Evolutionary conservation across 768 basidiomycete genomes (phyloP), one percentile per base, ranked within the genome.

Genomic region (Paxillus rubicundulus): DNA sequence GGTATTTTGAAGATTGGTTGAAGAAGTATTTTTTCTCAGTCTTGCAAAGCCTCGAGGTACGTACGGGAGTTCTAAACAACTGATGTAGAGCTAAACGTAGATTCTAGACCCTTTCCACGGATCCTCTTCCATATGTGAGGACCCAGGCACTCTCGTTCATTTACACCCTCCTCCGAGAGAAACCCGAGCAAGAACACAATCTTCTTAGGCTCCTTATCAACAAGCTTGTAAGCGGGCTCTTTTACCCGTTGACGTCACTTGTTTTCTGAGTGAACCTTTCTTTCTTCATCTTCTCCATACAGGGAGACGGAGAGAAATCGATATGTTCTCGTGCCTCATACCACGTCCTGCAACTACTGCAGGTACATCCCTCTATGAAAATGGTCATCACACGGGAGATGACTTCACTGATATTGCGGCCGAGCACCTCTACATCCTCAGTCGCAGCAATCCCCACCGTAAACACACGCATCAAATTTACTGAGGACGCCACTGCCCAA

Each of bases 151-250:
- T 97, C 50, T 80, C 78, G 21, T 77, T 95, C 34, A 82, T 94
- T 33, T 83, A 80, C 67, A 86, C 82, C 27, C 82, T 98, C 5
- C 82, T 99, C 10, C 81, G 82, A 30, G 88, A 87, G 53, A 94
- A 93, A 61, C 93, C 96, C 0, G 97, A 99, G 67, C 97, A 99
- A 68, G 97, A 98, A 66, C 93, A 98, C 63, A 99, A 99, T 73
- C 74, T 98, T 28, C 81, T 98, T 5, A 83, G 88, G 27, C 75
- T 98, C 5, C 84, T 98, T 8, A 92, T 93, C 32, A 96, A 98
- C 75, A 98, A 98, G 68, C 82, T 99, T 18, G 92, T 88, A 56
- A 45, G 86, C 70, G 28, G 9, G 37, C 48, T 14, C 46, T 49
- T 37, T 9, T 28, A 32, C 46, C 38, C 42, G 32, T 28, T 17